Evolutionary conservation across 495 filamentous ascomycete genomes (phyloP).

Genomic region (Penicillium ucsense): DNA sequence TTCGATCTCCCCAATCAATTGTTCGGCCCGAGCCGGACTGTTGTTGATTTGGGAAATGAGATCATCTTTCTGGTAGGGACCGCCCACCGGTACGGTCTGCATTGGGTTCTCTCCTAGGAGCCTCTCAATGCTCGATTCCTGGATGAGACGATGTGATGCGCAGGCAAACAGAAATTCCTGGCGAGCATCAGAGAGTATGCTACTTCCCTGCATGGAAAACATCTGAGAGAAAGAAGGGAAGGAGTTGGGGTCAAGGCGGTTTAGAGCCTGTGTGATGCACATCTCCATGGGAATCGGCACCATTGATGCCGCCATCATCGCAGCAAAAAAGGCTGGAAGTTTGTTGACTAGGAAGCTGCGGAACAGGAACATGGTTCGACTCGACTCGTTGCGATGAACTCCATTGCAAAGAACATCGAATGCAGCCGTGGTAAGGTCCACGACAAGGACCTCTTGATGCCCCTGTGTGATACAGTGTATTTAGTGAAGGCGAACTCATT

Average conservation of each 20-base stretch:
- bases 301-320: slow-evolving; percentile 51
- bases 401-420: slow-evolving; percentile 87
- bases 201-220: slow-evolving; percentile 67
- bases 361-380: slow-evolving; percentile 63
- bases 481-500: background rate
- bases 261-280: slow-evolving; percentile 71
- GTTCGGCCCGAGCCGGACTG: slow-evolving; percentile 62
- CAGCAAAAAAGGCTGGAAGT: slow-evolving; percentile 65
- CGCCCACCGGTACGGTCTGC: slow-evolving; percentile 64
- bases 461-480: slow-evolving; percentile 34
- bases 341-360: slow-evolving; percentile 93
- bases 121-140: slow-evolving; percentile 64
- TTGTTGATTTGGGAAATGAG: slow-evolving; percentile 64
- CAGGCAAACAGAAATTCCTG: slow-evolving; percentile 92
- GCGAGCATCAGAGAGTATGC: slow-evolving; percentile 69
- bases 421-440: slow-evolving; percentile 74
- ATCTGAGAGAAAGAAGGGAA: slow-evolving; percentile 74
- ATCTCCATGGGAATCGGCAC: slow-evolving; percentile 59
- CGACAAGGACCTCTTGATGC: slow-evolving; percentile 61
- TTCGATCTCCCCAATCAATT: slow-evolving; percentile 70
- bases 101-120: slow-evolving; percentile 81
- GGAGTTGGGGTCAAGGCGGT: slow-evolving; percentile 63
- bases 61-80: slow-evolving; percentile 65
- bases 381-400: slow-evolving; percentile 67
- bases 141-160: slow-evolving; percentile 72